Conservation (phyloP, 2,329 filamentous ascomycete species). For the Boeremia exigua region DNA sequence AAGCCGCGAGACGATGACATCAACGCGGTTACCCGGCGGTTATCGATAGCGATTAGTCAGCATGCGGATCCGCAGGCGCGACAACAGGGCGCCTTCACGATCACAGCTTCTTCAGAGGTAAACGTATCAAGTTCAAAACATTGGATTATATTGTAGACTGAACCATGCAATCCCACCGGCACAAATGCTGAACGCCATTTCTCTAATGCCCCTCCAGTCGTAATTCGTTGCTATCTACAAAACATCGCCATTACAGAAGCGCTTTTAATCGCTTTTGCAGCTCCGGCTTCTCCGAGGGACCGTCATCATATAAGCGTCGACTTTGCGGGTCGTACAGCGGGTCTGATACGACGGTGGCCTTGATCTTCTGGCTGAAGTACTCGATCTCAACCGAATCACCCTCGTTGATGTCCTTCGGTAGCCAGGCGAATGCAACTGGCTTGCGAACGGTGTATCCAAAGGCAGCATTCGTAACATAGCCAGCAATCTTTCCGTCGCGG, state of each 20-base stretch:
- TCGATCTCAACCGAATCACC: constrained; percentile 64
- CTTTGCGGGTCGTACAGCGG: constrained; percentile 56
- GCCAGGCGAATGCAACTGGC: constrained; percentile 65
- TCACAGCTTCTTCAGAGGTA: not conserved
- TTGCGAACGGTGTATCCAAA: constrained; percentile 66
- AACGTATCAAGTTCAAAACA: not conserved
- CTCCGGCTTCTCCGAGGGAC: constrained; percentile 23
- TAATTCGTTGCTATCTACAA: constrained; percentile 20
- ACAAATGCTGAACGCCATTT: constrained; percentile 1
- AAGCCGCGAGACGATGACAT: constrained; percentile 41
- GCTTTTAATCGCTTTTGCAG: constrained; percentile 32
- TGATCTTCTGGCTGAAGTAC: constrained; percentile 64
- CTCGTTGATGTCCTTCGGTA: constrained; percentile 56
- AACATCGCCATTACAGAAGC: constrained; percentile 21
- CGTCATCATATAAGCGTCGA: constrained; percentile 43
- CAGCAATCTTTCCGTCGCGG: constrained; percentile 53
- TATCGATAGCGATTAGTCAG: constrained; percentile 4
- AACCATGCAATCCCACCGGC: not conserved
- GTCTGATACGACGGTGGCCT: constrained; percentile 61
- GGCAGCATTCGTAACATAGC: constrained; percentile 67
- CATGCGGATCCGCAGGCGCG: not conserved
- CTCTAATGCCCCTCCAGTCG: constrained; percentile 18
- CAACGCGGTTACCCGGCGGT: not conserved
- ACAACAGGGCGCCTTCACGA: not conserved
- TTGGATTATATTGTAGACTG: not conserved